Evolutionary conservation across 1,284 basidiomycete genomes (phyloP).

Genomic region (Mycena sp.): DNA sequence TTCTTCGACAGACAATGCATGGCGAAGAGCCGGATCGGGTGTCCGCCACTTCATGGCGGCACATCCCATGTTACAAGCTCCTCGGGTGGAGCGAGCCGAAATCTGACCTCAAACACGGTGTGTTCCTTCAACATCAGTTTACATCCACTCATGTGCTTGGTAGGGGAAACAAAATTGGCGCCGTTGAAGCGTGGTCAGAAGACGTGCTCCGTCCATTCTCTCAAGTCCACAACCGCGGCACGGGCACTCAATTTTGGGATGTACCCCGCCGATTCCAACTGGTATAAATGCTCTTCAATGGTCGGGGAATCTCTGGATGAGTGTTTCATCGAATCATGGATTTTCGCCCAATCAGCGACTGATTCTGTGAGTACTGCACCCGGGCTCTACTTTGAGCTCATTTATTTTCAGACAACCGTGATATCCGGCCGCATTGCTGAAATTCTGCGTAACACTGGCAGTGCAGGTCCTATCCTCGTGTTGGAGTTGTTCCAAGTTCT

Average conservation of each 20-base stretch:
- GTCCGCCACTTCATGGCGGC: slow-evolving; percentile 3
- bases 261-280: not conserved
- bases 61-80: slow-evolving; percentile 14
- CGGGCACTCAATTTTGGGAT: not conserved
- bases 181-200: not conserved
- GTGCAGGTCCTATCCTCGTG: not conserved
- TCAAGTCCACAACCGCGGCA: not conserved
- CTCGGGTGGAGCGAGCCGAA: slow-evolving; percentile 10
- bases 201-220: not conserved
- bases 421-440: slow-evolving; percentile 11
- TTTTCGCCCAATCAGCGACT: not conserved
- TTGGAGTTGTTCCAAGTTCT: slow-evolving; percentile 18
- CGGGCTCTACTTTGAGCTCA: not conserved
- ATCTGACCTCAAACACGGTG: not conserved
- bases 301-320: not conserved
- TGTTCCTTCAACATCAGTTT: not conserved
- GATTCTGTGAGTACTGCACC: not conserved
- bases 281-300: slow-evolving; percentile 19
- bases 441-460: not conserved
- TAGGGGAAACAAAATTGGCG: not conserved
- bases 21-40: slow-evolving; percentile 14
- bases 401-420: not conserved
- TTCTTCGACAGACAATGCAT: not conserved
- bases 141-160: no score
- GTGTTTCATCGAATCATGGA: slow-evolving; percentile 11